Conservation (phyloP, 1,284 basidiomycete genomes). For the Pseudozyma sp. region DNA sequence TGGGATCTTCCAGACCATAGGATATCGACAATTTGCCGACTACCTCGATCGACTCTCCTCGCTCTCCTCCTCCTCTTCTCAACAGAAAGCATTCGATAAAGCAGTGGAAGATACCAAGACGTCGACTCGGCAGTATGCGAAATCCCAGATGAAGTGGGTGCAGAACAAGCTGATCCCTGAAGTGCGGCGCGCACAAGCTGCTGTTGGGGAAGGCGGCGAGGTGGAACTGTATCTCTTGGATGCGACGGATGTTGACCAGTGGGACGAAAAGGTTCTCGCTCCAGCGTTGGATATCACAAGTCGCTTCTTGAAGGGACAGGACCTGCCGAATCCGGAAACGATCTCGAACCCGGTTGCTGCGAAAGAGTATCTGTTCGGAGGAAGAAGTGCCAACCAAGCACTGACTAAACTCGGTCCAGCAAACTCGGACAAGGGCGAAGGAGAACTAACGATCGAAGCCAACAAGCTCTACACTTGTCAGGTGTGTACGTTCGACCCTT, state of each 20-base stretch:
- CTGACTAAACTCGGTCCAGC: conserved; percentile 71
- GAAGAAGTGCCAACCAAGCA: conserved; percentile 67
- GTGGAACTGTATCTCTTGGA: conserved; percentile 75
- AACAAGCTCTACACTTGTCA: conserved; percentile 72
- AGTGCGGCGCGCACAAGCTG: conserved; percentile 66
- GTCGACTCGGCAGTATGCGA: conserved; percentile 90
- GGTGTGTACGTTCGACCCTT: conserved; percentile 76
- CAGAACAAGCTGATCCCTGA: conserved; percentile 88
- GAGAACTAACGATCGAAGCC: conserved; percentile 24
- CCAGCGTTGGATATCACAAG: conserved; percentile 56
- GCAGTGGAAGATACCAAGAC: conserved; percentile 85
- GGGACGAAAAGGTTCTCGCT: conserved; percentile 70
- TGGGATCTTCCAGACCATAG: conserved; percentile 95
- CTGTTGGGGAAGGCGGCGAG: conserved; percentile 14
- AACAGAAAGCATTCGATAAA: conserved; percentile 71
- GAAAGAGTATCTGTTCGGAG: conserved; percentile 69
- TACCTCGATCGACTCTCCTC: conserved; percentile 72
- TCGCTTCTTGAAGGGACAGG: conserved; percentile 73
- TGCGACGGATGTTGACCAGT: conserved; percentile 74
- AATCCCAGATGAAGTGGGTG: conserved; percentile 91
- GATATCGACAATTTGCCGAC: conserved; percentile 87
- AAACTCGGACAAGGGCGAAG: conserved; percentile 32
- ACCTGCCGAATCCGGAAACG: conserved; percentile 75
- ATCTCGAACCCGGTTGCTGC: conserved; percentile 74
- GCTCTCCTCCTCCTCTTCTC: background rate